Percentiles rank a stretch among this genome's conserved stretches.
These are phyloP conservation scores for Fusarium sp. DNA, from an alignment of 2,329 filamentous ascomycete species.

Conservation along the genomic window DNA sequence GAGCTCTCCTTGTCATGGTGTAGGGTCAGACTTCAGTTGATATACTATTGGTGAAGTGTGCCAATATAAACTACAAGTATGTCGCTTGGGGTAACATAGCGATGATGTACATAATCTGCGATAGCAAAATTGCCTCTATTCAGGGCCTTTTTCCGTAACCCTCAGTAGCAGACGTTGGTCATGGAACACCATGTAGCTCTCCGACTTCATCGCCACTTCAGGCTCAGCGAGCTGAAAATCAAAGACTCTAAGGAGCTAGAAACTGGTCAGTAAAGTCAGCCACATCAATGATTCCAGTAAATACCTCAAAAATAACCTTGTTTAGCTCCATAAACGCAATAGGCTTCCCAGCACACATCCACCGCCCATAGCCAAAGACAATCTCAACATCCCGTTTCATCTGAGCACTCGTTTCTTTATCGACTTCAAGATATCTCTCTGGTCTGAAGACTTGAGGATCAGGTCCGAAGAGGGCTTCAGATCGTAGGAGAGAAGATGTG, in stretches of 20 bases:
- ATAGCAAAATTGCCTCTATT: neutral
- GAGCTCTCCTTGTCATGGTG: neutral
- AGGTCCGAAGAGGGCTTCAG: neutral
- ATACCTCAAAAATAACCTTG: neutral
- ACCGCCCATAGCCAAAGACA: neutral
- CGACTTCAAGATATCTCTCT: neutral
- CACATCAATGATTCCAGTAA: accelerated
- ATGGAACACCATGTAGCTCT: neutral
- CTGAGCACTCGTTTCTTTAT: neutral
- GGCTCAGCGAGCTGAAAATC: neutral
- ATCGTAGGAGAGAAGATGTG: accelerated
- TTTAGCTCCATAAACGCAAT: neutral
- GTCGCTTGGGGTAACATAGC: no score
- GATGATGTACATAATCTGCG: accelerated
- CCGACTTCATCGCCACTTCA: neutral
- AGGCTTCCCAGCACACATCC: neutral
- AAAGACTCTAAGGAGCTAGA: neutral
- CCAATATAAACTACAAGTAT: neutral
- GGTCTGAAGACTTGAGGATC: neutral
- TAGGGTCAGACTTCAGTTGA: neutral
- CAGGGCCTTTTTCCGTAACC: neutral
- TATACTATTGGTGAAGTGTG: accelerated
- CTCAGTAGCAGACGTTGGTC: neutral
- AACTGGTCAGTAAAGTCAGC: accelerated
- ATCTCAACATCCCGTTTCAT: neutral